Evolutionary conservation across 345 rosid genomes (phyloP).

Genomic region (Heritiera littoralis): DNA sequence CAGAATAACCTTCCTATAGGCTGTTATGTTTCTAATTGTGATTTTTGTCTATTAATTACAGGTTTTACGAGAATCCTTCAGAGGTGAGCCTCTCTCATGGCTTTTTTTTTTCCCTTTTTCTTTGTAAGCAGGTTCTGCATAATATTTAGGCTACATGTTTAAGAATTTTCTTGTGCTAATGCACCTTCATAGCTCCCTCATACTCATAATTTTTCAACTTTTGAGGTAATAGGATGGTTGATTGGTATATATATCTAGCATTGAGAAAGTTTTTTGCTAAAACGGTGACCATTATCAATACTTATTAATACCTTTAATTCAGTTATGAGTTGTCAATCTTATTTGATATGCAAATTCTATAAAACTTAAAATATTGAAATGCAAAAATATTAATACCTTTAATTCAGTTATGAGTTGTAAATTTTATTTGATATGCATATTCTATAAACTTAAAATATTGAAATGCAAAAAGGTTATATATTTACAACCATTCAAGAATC

Average conservation of each 20-base stretch:
- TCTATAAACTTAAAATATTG: too few relatives aligned
- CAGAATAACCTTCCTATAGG: not conserved
- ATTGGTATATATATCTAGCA: not conserved
- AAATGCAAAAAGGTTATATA: too few relatives aligned
- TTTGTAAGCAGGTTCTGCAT: not conserved
- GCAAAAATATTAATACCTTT: too few relatives aligned
- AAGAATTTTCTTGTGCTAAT: not conserved
- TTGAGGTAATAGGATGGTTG: not conserved
- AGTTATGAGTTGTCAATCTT: too few relatives aligned
- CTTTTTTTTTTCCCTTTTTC: not conserved
- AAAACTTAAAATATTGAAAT: too few relatives aligned
- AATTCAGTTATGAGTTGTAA: too few relatives aligned
- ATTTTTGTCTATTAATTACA: slow-evolving; percentile 32
- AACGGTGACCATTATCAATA: too few relatives aligned
- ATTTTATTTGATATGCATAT: too few relatives aligned
- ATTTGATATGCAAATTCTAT: too few relatives aligned
- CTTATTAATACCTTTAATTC: too few relatives aligned
- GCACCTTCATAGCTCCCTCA: not conserved
- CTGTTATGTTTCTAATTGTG: slow-evolving; percentile 16
- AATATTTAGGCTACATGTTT: slow-evolving; percentile 1
- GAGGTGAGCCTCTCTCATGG: slow-evolving; percentile 49
- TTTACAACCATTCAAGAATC: too few relatives aligned
- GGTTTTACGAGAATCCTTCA: slow-evolving; percentile 80
- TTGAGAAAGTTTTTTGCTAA: not conserved
- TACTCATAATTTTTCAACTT: not conserved